phyloP scores from a whole-genome alignment of 257 asterid species.

The Haberlea rhodopensis region DNA sequence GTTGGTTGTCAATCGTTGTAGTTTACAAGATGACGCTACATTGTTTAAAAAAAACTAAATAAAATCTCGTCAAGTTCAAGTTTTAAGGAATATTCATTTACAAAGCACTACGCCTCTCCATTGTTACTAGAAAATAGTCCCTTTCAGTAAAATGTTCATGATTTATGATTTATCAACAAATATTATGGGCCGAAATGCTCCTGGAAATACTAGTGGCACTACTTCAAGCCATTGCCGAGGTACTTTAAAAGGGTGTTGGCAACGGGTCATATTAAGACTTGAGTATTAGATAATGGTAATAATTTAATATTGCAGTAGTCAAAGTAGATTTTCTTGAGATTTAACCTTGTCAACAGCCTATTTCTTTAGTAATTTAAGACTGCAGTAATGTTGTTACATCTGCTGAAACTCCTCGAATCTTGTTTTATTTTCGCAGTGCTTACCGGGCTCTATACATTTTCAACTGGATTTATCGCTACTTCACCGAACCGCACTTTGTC shows the following conservation, averaged over 20 bases:
- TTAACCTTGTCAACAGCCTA: background rate
- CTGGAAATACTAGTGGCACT: background rate
- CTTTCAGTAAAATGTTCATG: background rate
- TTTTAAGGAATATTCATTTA: background rate
- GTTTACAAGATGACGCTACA: background rate
- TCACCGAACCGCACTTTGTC: slow-evolving; percentile 74
- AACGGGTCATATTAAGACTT: too few relatives aligned
- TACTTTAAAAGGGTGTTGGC: background rate
- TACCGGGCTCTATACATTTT: slow-evolving; percentile 71
- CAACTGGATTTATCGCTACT: slow-evolving; percentile 93
- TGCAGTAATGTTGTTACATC: background rate
- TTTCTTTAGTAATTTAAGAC: background rate
- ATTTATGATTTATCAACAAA: background rate
- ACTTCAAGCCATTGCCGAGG: background rate
- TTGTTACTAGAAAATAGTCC: background rate
- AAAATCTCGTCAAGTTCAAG: background rate
- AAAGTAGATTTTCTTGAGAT: background rate
- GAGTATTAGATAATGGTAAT: too few relatives aligned
- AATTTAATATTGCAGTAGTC: background rate
- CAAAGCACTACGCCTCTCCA: background rate
- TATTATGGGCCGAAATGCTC: background rate
- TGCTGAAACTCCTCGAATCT: background rate
- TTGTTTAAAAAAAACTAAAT: background rate
- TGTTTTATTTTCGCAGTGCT: slow-evolving; percentile 51
- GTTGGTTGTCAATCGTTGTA: background rate